Evolutionary conservation across 768 basidiomycete species (phyloP).

Genomic region (Botryobasidium botryosum): DNA sequence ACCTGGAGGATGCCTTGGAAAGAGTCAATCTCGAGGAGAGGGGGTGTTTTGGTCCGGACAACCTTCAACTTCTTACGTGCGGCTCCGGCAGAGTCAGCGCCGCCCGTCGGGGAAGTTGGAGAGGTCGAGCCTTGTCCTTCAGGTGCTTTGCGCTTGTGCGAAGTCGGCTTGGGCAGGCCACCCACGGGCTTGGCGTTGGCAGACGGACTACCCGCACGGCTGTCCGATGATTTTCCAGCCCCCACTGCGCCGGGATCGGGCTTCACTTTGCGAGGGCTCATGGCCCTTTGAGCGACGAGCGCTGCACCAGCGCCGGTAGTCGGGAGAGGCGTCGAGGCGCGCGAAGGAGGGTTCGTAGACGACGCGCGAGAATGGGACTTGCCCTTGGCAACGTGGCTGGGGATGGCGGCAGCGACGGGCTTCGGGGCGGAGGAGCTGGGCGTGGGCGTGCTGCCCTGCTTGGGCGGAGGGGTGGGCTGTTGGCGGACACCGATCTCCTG

Average conservation of each 20-base stretch:
- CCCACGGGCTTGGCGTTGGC: too few relatives aligned
- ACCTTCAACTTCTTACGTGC: too few relatives aligned
- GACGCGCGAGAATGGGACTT: conserved; percentile 31
- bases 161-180: too few relatives aligned
- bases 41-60: too few relatives aligned
- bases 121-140: too few relatives aligned
- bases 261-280: conserved; percentile 60
- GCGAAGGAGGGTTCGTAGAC: conserved; percentile 12
- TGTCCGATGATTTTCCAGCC: conserved; percentile 17
- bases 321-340: conserved; percentile 18
- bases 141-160: too few relatives aligned
- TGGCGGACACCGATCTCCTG: conserved; percentile 9
- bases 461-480: conserved; percentile 6
- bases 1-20: too few relatives aligned
- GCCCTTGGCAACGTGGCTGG: conserved; percentile 28
- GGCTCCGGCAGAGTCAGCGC: too few relatives aligned
- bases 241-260: conserved; percentile 24
- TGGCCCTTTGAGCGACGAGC: conserved; percentile 66
- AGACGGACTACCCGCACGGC: conserved; percentile 45
- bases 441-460: conserved; percentile 9
- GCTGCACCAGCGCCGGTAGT: conserved; percentile 35
- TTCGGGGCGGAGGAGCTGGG: conserved; percentile 2
- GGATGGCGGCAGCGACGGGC: conserved; percentile 16
- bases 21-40: too few relatives aligned
- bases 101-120: too few relatives aligned